Conservation (phyloP, 495 filamentous ascomycete species). For the Penicillium malachiteum region DNA sequence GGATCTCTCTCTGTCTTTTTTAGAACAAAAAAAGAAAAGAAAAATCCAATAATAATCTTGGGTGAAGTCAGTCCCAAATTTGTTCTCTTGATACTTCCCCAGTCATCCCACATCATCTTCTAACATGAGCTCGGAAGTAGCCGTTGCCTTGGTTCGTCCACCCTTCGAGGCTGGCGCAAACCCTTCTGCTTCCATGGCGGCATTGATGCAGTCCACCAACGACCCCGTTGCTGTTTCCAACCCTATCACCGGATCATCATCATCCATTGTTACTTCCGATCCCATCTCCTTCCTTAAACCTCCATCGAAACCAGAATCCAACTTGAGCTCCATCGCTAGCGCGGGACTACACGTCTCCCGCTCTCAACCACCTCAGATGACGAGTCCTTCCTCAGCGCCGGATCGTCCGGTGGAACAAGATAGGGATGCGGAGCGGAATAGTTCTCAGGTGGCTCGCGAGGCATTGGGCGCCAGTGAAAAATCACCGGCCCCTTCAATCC, state of each 20-base stretch:
- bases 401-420: constrained; percentile 38
- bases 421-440: constrained; percentile 38
- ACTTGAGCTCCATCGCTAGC: constrained; percentile 46
- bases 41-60: constrained; percentile 7
- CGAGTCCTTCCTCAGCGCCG: constrained; percentile 26
- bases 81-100: constrained; percentile 1
- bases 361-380: constrained; percentile 36
- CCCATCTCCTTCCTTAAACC: constrained; percentile 35
- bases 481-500: constrained; percentile 28
- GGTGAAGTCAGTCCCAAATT: constrained; percentile 20
- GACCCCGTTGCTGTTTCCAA: constrained; percentile 44
- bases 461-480: constrained; percentile 46
- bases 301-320: constrained; percentile 42
- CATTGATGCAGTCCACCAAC: constrained; percentile 48
- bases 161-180: constrained; percentile 36
- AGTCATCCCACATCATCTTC: constrained; percentile 21
- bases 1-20: constrained; percentile 1
- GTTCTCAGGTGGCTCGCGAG: constrained; percentile 45
- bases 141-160: constrained; percentile 57
- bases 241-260: constrained; percentile 29
- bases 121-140: constrained; percentile 67
- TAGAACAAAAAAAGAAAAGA: not conserved
- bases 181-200: constrained; percentile 45
- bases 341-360: constrained; percentile 47
- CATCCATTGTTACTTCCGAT: constrained; percentile 33